Evolutionary conservation across 2,329 filamentous ascomycete species (phyloP).

Genomic region (Nemania serpens): DNA sequence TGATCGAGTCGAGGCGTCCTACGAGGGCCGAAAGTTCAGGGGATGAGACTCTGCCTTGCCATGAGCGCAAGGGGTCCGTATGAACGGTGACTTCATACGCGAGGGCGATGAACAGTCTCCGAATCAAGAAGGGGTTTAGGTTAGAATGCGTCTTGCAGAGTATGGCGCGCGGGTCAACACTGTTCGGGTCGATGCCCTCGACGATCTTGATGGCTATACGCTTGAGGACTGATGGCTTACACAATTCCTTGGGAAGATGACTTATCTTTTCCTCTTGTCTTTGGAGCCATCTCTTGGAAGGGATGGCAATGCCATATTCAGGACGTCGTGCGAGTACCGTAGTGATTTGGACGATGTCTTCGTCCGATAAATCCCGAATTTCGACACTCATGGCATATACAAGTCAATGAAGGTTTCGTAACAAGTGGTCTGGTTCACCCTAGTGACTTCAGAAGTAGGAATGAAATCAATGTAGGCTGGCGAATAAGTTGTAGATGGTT

Average conservation of each 20-base stretch:
- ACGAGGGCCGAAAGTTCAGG: conserved; percentile 39
- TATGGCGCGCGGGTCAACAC: conserved; percentile 40
- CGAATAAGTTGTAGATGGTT: conserved; percentile 13
- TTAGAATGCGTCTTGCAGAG: conserved; percentile 49
- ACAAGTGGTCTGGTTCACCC: background rate
- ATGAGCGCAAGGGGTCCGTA: conserved; percentile 36
- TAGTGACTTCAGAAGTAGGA: conserved; percentile 10
- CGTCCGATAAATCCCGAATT: conserved; percentile 35
- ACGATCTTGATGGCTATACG: conserved; percentile 42
- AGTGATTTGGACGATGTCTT: conserved; percentile 43
- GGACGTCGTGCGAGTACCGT: conserved; percentile 45
- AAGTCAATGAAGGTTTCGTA: background rate
- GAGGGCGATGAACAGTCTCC: conserved; percentile 49
- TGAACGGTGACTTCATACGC: conserved; percentile 47
- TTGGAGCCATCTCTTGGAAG: conserved; percentile 44
- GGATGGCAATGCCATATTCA: conserved; percentile 39
- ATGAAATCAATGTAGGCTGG: conserved; percentile 8
- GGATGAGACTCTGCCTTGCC: conserved; percentile 27
- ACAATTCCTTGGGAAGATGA: conserved; percentile 36
- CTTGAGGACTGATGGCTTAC: conserved; percentile 38
- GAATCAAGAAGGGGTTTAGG: conserved; percentile 51
- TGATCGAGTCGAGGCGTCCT: conserved; percentile 41
- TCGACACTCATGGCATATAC: conserved; percentile 33
- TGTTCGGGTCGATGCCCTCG: conserved; percentile 35
- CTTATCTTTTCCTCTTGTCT: conserved; percentile 42